These are phyloP conservation scores for Verticillium tricorpus DNA, from an alignment of 2,329 filamentous ascomycete genomes.

Conservation along the genomic window DNA sequence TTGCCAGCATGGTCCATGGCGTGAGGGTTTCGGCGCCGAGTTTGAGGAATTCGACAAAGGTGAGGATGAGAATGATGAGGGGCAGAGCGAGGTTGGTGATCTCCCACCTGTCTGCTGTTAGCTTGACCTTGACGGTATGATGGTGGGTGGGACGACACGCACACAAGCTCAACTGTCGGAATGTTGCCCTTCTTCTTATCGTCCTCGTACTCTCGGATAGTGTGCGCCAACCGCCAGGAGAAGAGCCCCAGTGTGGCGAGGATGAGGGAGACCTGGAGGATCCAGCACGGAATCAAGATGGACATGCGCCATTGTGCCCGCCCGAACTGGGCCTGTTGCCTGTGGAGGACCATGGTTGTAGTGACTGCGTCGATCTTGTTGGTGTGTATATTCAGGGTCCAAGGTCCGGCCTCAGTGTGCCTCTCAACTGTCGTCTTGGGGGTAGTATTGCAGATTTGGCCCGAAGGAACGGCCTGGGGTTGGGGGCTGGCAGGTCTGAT, in stretches of 20 bases:
- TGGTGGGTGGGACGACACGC: conserved; percentile 27
- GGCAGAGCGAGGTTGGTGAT: conserved; percentile 46
- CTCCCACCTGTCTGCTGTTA: conserved; percentile 42
- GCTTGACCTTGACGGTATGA: neutral
- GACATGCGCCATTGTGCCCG: conserved; percentile 45
- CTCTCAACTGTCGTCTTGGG: neutral
- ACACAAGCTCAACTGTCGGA: conserved; percentile 46
- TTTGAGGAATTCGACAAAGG: conserved; percentile 40
- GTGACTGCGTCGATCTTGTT: neutral
- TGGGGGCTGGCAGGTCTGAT: neutral
- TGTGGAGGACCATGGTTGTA: conserved; percentile 33
- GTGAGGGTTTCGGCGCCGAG: conserved; percentile 46
- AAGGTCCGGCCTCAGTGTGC: neutral
- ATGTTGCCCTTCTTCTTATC: conserved; percentile 31
- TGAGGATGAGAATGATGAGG: conserved; percentile 40
- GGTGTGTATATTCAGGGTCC: neutral
- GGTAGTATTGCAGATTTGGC: neutral
- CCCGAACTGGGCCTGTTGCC: conserved; percentile 48
- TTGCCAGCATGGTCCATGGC: conserved; percentile 49
- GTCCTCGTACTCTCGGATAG: conserved; percentile 37
- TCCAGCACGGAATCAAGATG: conserved; percentile 47
- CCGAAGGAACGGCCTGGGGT: neutral
- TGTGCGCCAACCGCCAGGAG: conserved; percentile 46
- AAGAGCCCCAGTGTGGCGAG: conserved; percentile 47
- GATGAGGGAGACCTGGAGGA: conserved; percentile 40